Conservation (phyloP, 75 land plant species). For the Adiantum capillusveneris region DNA sequence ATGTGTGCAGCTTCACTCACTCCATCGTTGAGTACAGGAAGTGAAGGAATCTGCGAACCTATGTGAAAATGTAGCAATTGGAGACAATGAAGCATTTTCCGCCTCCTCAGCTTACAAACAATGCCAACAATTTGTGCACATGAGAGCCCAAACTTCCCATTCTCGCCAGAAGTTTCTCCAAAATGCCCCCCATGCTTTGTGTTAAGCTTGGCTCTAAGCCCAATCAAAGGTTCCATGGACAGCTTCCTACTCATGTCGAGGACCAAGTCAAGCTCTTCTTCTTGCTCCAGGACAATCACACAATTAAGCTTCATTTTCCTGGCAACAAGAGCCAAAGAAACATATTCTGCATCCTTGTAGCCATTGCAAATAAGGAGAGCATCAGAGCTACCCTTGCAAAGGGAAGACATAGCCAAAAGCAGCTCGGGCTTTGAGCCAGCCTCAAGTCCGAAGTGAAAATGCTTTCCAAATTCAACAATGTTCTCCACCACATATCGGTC, state of each 20-base stretch:
- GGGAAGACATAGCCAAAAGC: constrained; percentile 66
- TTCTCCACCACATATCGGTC: constrained; percentile 82
- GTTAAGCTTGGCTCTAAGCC: constrained; percentile 74
- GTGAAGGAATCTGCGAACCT: constrained; percentile 93
- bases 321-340: constrained; percentile 65
- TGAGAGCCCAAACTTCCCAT: constrained; percentile 89
- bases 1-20: constrained; percentile 81
- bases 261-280: constrained; percentile 78
- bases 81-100: constrained; percentile 66
- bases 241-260: constrained; percentile 35
- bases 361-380: constrained; percentile 82
- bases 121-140: constrained; percentile 58
- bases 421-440: constrained; percentile 98
- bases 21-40: constrained; percentile 54
- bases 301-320: constrained; percentile 51
- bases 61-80: constrained; percentile 94
- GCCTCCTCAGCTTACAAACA: constrained; percentile 28
- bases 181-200: constrained; percentile 92
- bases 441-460: constrained; percentile 71
- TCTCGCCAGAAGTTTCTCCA: constrained; percentile 92
- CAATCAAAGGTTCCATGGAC: constrained; percentile 63
- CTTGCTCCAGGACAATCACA: constrained; percentile 88
- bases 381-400: constrained; percentile 51
- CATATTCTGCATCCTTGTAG: constrained; percentile 83
- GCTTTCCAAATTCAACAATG: constrained; percentile 57